Evolutionary conservation across 352 stramenopile genomes (phyloP).

Genomic region (Globisporangium apiculatum): DNA sequence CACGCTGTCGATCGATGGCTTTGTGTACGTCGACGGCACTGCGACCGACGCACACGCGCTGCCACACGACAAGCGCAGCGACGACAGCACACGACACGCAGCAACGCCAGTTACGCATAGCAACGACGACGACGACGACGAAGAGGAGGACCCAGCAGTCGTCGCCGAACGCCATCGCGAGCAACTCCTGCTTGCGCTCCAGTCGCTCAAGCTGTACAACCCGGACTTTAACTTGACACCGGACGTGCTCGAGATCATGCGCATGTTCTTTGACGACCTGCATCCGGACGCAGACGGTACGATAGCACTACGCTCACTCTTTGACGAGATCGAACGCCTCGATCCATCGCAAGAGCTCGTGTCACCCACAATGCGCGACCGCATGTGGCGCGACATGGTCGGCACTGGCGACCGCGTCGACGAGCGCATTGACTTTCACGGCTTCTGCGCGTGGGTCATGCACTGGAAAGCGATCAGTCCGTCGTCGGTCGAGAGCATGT

Average conservation of each 20-base stretch:
- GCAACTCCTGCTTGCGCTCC: slow-evolving; percentile 42
- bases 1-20: slow-evolving; percentile 4
- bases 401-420: slow-evolving; percentile 9
- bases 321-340: slow-evolving; percentile 56
- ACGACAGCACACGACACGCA: background rate
- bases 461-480: slow-evolving; percentile 71
- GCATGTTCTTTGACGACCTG: slow-evolving; percentile 70
- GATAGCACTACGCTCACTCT: slow-evolving; percentile 41
- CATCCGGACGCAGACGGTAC: slow-evolving; percentile 38
- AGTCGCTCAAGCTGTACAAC: slow-evolving; percentile 73
- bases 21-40: slow-evolving; percentile 5
- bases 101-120: background rate
- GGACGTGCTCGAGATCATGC: slow-evolving; percentile 77
- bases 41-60: background rate
- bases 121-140: background rate
- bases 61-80: background rate
- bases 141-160: background rate
- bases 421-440: slow-evolving; percentile 57
- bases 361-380: slow-evolving; percentile 33
- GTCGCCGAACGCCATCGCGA: slow-evolving; percentile 4
- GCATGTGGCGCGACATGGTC: slow-evolving; percentile 34
- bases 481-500: slow-evolving; percentile 56
- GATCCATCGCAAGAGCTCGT: slow-evolving; percentile 44
- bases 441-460: slow-evolving; percentile 76
- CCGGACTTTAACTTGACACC: slow-evolving; percentile 75